Evolutionary conservation across 1,284 basidiomycete genomes (phyloP), one percentile per base, ranked within the genome.

Genomic region (Abortiporus biennis): DNA sequence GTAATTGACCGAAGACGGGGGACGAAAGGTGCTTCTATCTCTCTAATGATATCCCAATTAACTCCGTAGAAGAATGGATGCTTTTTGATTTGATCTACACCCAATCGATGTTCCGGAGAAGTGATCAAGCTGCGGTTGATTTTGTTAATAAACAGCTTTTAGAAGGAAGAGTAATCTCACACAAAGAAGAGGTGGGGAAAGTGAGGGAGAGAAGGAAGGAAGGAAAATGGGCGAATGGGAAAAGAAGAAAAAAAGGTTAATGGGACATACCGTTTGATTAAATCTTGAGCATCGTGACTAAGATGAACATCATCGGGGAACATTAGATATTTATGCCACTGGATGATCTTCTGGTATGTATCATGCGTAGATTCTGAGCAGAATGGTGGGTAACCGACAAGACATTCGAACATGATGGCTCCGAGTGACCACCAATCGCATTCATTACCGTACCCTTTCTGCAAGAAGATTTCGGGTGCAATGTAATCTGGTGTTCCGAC

Each of bases 401-500:
- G 74, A 66, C 95, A 98, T 65, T 99, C 95, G 59, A 95, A 99
- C 85, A 96, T 97, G 66, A 99, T 98, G 3, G 94, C 93, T 9
- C 95, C 91, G 37, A 94, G 68, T 29, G 90, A 93, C 93, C 93
- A 97, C 93, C 93, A 97, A 63, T 97, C 94, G 59, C 93, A 96
- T 66, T 97, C 95, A 64, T 97, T 94, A 40, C 93, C 92, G 55
- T 99, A 99, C 2, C 95, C 95, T 59, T 96, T 90, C 69, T 96
- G 87, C 59, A 95, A 68, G 74, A 99, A 99, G 59, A 99, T 96
- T 59, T 99, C 95, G 1, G 95, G 95, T 0, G 96, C 94, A 54
- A 99, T 99, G 74, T 99, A 99, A 65, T 99, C 95, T 1, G 96
- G 96, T 17, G 95, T 95, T 48, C 96, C 96, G 52, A 99, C 96